Evolutionary conservation across 805 yeast genomes (phyloP).

Genomic region (Barnettozyma wickerhamii): DNA sequence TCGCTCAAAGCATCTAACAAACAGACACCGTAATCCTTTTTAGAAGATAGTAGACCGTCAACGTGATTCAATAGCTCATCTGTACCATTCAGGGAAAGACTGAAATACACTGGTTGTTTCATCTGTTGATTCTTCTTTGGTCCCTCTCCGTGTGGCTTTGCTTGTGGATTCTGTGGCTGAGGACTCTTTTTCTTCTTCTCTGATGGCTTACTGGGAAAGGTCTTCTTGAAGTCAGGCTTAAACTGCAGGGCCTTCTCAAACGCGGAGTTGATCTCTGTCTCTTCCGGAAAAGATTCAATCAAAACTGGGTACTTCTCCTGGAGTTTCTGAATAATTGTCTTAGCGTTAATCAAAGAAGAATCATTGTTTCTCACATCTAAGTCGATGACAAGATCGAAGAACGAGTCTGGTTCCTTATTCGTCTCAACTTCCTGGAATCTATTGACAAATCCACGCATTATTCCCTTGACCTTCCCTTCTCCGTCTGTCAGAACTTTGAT

Average conservation of each 20-base stretch:
- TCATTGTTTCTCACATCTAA: slow-evolving; percentile 39
- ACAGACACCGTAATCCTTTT: not conserved
- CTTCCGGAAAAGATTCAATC: slow-evolving; percentile 46
- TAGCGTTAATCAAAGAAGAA: slow-evolving; percentile 49
- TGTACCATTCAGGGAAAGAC: slow-evolving; percentile 32
- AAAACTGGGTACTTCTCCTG: slow-evolving; percentile 40
- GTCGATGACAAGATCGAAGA: slow-evolving; percentile 63
- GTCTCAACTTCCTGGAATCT: slow-evolving; percentile 60
- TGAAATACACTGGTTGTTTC: slow-evolving; percentile 41
- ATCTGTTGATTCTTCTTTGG: slow-evolving; percentile 10
- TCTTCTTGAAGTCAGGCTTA: slow-evolving; percentile 18
- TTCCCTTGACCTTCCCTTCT: slow-evolving; percentile 44
- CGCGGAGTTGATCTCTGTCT: slow-evolving; percentile 52
- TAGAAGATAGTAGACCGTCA: slow-evolving; percentile 7
- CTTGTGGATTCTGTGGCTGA: slow-evolving; percentile 5
- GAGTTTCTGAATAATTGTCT: slow-evolving; percentile 36
- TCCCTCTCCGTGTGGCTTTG: not conserved
- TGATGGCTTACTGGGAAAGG: slow-evolving; percentile 11
- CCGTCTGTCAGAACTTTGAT: slow-evolving; percentile 52
- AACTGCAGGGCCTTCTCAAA: slow-evolving; percentile 30
- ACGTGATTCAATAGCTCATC: slow-evolving; percentile 11
- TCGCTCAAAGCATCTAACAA: slow-evolving; percentile 22
- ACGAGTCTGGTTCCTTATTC: slow-evolving; percentile 50
- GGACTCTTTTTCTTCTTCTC: not conserved
- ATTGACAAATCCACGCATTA: slow-evolving; percentile 70